Base-by-base conservation (phyloP, 176 grass and related monocot species). In the Eleusine indica region DNA sequence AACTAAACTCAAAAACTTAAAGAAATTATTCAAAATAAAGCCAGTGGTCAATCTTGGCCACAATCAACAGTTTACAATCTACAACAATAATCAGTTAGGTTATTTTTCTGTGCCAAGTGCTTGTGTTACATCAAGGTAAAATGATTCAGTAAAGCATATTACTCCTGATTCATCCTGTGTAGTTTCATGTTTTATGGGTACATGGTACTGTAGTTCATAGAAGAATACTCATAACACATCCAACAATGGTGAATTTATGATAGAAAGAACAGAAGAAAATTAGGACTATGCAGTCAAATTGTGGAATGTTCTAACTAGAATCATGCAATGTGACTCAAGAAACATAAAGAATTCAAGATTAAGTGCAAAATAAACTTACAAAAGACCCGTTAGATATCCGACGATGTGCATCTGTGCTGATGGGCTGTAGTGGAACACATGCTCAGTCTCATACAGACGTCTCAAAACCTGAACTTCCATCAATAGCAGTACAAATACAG, bases 361-460 rank as follows among this genome's bases (percentile, higher is more conserved):
- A 28, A 71, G 19, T 39, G 32, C 17, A 51, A 28, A 40, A 32
- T 81, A 53, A 78, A 87, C 93, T 94, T 92, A 94, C 96, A 96
- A 96, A 43, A 99, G 67, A 76, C 93, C 96, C 6, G 87, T 80
- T 43, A 99, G 74, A 89, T 99, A 99, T 85, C 85, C 96, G 51
- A 90, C 21, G 78, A 94, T 92, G 85, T 96, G 93, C 93, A 96
- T 88, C 79, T 87, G 87, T 75, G 96, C 91, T 68, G 87, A 92
- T 44, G 93, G 93, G 41, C 96, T 96, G 79, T 99, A 99, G 68
- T 96, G 77, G 76, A 99, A 99, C 22, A 99, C 96, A 66, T 96
- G 81, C 84, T 93, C 68, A 52, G 96, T 96, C 89, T 98, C 93
- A 88, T 96, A 88, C 51, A 96, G 63, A 14, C 96, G 91, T 87